phyloP scores from a whole-genome alignment of 2,329 filamentous ascomycete species.

The Daldinia eschscholtzii region DNA sequence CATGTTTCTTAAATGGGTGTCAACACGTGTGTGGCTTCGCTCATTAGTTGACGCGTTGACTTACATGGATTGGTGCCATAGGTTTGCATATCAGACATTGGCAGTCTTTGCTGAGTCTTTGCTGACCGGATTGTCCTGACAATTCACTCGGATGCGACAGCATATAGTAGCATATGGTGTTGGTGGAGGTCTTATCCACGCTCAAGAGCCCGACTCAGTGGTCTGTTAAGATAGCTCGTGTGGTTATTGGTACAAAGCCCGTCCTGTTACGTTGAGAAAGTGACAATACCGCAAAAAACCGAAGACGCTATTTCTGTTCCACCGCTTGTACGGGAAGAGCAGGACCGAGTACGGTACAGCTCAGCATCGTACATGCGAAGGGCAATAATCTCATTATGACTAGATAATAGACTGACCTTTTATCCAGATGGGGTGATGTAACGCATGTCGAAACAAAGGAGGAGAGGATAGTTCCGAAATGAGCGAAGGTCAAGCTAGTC shows the following conservation, averaged over 20 bases:
- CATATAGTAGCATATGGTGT: constrained; percentile 8
- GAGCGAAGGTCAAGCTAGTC: constrained; percentile 29
- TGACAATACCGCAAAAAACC: constrained; percentile 24
- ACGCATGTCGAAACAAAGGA: constrained; percentile 40
- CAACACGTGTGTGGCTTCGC: constrained; percentile 9
- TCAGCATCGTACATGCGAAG: constrained; percentile 32
- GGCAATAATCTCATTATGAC: constrained; percentile 31
- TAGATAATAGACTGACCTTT: constrained; percentile 35
- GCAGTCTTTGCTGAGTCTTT: neutral
- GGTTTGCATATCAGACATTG: constrained; percentile 10
- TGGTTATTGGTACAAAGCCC: neutral
- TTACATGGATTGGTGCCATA: constrained; percentile 10
- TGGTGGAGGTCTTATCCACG: constrained; percentile 25
- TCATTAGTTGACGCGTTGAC: constrained; percentile 2
- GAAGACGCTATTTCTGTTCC: constrained; percentile 25
- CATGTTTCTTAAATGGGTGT: constrained; percentile 17
- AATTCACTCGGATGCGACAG: constrained; percentile 21
- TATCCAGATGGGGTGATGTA: constrained; percentile 44
- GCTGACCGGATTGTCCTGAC: constrained; percentile 18
- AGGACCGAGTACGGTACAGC: constrained; percentile 21
- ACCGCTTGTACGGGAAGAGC: constrained; percentile 15
- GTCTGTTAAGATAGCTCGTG: neutral
- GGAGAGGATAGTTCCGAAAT: constrained; percentile 45
- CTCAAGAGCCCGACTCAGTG: constrained; percentile 30
- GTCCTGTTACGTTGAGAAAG: constrained; percentile 12